A percentile compares a stretch with the other conserved stretches of the same genome.
Evolutionary conservation across 176 grass and related monocot genomes (phyloP).

Genomic region (Dendrocalamus sinicus): DNA sequence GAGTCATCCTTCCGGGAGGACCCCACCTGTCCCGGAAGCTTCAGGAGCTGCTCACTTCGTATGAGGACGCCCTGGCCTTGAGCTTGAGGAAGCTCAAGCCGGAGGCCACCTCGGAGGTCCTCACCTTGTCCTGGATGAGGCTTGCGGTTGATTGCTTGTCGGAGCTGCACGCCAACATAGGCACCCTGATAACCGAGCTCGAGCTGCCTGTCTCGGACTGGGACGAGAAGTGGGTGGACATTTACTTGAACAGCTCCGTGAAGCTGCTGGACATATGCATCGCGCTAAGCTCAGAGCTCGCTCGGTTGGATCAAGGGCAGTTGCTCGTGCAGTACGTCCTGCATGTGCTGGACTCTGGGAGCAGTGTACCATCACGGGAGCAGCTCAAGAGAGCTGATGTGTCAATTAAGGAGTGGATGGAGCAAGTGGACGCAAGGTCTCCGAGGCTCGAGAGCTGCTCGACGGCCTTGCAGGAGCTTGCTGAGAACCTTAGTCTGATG

Average conservation of each 20-base stretch:
- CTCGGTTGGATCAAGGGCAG: slow-evolving; percentile 78
- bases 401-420: slow-evolving; percentile 67
- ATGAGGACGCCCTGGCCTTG: slow-evolving; percentile 61
- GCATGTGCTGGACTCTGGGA: slow-evolving; percentile 53
- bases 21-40: slow-evolving; percentile 62
- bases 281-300: slow-evolving; percentile 70
- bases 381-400: slow-evolving; percentile 58
- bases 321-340: slow-evolving; percentile 67
- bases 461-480: slow-evolving; percentile 56
- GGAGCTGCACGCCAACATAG: slow-evolving; percentile 58
- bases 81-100: slow-evolving; percentile 70
- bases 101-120: slow-evolving; percentile 50
- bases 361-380: slow-evolving; percentile 41
- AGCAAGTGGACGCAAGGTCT: slow-evolving; percentile 33
- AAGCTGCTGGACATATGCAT: slow-evolving; percentile 88
- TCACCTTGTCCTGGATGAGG: slow-evolving; percentile 73
- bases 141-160: slow-evolving; percentile 59
- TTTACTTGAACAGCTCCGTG: slow-evolving; percentile 79
- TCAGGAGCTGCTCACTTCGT: slow-evolving; percentile 37
- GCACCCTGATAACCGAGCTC: slow-evolving; percentile 67
- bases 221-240: slow-evolving; percentile 91
- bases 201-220: slow-evolving; percentile 83
- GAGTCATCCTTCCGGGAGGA: slow-evolving; percentile 50
- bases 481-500: slow-evolving; percentile 56
- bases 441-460: slow-evolving; percentile 66